Evolutionary conservation across 2,329 filamentous ascomycete species (phyloP).

Genomic region (Fusarium mundagurra): DNA sequence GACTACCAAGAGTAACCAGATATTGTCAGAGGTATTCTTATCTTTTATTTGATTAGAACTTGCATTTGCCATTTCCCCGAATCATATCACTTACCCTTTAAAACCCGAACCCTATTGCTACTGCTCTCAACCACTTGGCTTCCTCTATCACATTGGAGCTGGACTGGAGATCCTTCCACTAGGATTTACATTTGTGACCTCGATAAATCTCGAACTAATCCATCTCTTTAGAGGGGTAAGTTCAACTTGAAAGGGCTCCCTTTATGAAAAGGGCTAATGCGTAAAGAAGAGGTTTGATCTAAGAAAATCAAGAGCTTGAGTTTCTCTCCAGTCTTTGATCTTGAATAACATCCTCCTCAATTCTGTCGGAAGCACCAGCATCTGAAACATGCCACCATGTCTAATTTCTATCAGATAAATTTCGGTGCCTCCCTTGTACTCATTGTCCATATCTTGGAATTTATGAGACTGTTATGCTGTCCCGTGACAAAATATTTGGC

Average conservation of each 20-base stretch:
- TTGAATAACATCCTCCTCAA: neutral
- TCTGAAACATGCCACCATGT: neutral
- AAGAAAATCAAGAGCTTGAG: neutral
- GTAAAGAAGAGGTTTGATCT: neutral
- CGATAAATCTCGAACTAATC: neutral
- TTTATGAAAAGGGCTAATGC: neutral
- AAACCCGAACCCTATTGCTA: neutral
- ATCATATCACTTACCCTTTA: neutral
- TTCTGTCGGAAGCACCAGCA: neutral
- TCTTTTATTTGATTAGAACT: no score
- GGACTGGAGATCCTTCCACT: neutral
- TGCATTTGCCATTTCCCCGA: neutral
- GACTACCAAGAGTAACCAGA: neutral
- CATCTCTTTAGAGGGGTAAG: neutral
- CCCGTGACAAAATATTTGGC: neutral
- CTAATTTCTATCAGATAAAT: neutral
- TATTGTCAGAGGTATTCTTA: neutral
- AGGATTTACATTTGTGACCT: neutral
- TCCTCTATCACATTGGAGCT: neutral
- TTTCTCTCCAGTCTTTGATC: neutral
- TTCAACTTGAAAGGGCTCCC: neutral
- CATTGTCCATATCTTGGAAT: neutral
- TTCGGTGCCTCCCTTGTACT: neutral
- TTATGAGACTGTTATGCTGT: neutral
- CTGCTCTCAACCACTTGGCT: neutral